Evolutionary conservation across 73 alveolate genomes (phyloP).

Genomic region (Paramecium octaurelia): DNA sequence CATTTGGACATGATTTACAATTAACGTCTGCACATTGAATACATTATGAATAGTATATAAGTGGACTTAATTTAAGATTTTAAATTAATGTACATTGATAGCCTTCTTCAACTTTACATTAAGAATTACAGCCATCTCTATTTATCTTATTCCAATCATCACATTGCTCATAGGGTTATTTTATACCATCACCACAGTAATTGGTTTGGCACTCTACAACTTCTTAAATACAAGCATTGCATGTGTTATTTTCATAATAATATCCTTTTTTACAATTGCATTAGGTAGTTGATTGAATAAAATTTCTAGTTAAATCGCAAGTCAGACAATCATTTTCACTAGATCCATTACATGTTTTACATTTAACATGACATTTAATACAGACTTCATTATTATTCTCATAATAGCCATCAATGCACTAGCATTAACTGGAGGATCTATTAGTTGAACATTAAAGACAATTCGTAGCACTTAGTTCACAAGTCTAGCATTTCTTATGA

Average conservation of each 20-base stretch:
- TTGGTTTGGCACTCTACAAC: neutral
- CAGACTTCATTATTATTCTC: neutral
- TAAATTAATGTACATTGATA: neutral
- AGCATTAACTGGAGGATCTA: neutral
- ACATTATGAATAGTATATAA: neutral
- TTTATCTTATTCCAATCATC: slow-evolving; percentile 28
- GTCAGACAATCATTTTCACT: neutral
- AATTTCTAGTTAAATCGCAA: neutral
- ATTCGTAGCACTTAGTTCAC: neutral
- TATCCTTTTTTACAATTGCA: neutral
- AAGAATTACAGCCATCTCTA: slow-evolving; percentile 35
- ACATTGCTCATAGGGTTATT: neutral
- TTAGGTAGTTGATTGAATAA: neutral
- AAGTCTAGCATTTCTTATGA: neutral
- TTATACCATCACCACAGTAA: slow-evolving; percentile 9
- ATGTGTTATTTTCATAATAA: neutral
- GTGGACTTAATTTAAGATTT: neutral
- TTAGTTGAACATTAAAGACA: neutral
- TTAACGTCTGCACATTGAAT: slow-evolving; percentile 16
- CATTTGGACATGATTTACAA: slow-evolving; percentile 48
- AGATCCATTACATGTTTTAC: neutral
- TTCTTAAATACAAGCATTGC: neutral
- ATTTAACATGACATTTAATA: neutral
- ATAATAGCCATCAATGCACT: neutral
- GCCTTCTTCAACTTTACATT: slow-evolving; percentile 16